Evolutionary conservation across 441 rosid genomes (phyloP).

Genomic region (Adansonia grandidieri): DNA sequence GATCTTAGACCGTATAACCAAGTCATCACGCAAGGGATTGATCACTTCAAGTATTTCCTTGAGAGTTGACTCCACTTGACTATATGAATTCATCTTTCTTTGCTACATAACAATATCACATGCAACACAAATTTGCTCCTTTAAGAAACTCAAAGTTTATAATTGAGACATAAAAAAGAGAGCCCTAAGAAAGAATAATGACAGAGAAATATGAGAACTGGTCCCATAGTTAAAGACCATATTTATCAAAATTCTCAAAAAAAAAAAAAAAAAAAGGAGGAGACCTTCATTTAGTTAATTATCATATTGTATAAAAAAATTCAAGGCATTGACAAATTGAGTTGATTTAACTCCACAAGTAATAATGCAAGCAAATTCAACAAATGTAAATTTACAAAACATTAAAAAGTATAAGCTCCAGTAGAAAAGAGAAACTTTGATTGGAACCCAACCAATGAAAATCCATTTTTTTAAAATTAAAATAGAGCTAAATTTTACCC

Average conservation of each 20-base stretch:
- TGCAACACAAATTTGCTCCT: not conserved
- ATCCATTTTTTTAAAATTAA: not conserved
- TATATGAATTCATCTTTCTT: conserved; percentile 49
- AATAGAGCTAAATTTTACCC: not conserved
- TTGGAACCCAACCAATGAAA: not conserved
- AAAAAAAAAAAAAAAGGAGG: not conserved
- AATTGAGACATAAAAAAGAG: not conserved
- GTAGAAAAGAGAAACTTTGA: not conserved
- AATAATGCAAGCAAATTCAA: not conserved
- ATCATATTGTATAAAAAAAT: not conserved
- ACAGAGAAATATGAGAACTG: no score
- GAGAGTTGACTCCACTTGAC: conserved; percentile 54
- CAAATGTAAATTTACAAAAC: not conserved
- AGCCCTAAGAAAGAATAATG: no score
- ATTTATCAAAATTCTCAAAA: not conserved
- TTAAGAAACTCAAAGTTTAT: not conserved
- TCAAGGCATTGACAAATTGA: not conserved
- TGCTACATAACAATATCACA: conserved; percentile 19
- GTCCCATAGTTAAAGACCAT: no score
- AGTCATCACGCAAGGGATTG: conserved; percentile 61
- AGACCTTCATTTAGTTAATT: not conserved
- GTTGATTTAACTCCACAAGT: not conserved
- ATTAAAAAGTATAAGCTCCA: not conserved
- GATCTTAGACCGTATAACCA: conserved; percentile 48
- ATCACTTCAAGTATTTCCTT: conserved; percentile 61